Base-by-base conservation (phyloP, 805 yeast genomes). In the Hanseniaspora valbyensis region DNA sequence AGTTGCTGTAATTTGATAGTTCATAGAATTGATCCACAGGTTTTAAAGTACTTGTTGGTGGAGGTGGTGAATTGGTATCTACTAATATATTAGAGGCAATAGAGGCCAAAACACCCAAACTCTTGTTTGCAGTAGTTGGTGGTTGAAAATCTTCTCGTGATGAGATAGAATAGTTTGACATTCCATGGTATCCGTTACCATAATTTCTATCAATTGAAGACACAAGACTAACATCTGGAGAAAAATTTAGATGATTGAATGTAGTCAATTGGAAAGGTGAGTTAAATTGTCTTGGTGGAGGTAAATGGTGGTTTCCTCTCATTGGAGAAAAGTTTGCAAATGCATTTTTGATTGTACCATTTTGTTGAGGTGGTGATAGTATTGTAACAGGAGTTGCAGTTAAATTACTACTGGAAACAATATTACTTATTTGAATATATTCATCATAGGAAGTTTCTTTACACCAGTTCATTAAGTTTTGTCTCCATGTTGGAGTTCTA, bases 381-480 rank as follows among this genome's bases (percentile, higher is more conserved):
- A 48, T 48, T 1, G 51, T 48, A 5, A 48, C 51, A 8, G 51
- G 51, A 13, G 51, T 48, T 8, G 51, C 51, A 16, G 40, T 44
- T 10, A 40, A 33, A 21, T 48, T 48, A 13, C 51, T 48, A 25
- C 44, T 48, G 13, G 51, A 48, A 4, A 48, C 40, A 12, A 48
- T 48, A 16, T 44, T 45, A 16, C 49, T 44, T 18, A 65, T 63
- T 28, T 56, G 59, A 12, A 58, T 48, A 52, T 63, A 65, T 38
- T 62, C 63, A 18, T 61, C 58, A 54, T 61, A 60, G 16, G 60
- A 60, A 26, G 61, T 60, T 42, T 59, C 61, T 50, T 58, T 64
- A 50, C 69, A 65, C 68, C 68, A 65, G 32, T 51, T 54, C 21
- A 61, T 45, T 37, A 65, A 45, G 42, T 59, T 63, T 29, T 61